Percentiles rank a stretch among this genome's conserved stretches.
These are phyloP conservation scores for Penicillium corylophilum DNA, from an alignment of 2,329 filamentous ascomycete genomes.

Conservation along the genomic window DNA sequence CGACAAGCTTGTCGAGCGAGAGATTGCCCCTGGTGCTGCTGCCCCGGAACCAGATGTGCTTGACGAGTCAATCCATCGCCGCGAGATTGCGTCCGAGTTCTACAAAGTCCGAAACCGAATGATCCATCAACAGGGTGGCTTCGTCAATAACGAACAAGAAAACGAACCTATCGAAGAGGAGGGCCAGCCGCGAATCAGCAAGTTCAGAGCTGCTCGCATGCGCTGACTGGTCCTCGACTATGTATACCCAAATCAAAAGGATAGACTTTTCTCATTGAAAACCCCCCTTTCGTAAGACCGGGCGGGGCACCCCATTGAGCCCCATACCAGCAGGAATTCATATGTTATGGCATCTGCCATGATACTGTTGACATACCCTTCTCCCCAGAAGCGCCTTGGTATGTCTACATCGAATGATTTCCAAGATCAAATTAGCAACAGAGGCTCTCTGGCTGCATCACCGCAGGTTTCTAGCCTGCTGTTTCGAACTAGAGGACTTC, in stretches of 20 bases:
- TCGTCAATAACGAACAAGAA: slow-evolving; percentile 68
- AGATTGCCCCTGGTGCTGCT: slow-evolving; percentile 30
- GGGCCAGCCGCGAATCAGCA: slow-evolving; percentile 41
- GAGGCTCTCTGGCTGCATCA: slow-evolving; percentile 19
- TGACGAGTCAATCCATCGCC: slow-evolving; percentile 69
- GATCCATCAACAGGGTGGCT: slow-evolving; percentile 80
- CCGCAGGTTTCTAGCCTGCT: slow-evolving; percentile 1
- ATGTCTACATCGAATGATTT: slow-evolving; percentile 5
- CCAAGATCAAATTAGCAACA: slow-evolving; percentile 14
- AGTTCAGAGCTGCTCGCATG: slow-evolving; percentile 49
- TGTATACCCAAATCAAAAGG: slow-evolving; percentile 2
- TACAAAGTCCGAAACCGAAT: slow-evolving; percentile 78
- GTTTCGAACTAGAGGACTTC: not conserved
- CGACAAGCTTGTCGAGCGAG: slow-evolving; percentile 57
- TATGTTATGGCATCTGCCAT: slow-evolving; percentile 3
- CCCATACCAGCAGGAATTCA: slow-evolving; percentile 4
- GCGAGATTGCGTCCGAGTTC: slow-evolving; percentile 79
- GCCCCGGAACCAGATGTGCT: slow-evolving; percentile 62
- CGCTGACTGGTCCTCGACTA: not conserved
- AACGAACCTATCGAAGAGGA: slow-evolving; percentile 65
- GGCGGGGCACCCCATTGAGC: not conserved
- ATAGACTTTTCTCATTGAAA: not conserved
- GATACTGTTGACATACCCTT: slow-evolving; percentile 8
- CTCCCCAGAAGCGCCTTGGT: slow-evolving; percentile 3
- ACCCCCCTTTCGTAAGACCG: not conserved